Evolutionary conservation across 148 eudicot species (phyloP), one percentile per base, ranked within the genome.

Genomic region (Persicaria maculosa): DNA sequence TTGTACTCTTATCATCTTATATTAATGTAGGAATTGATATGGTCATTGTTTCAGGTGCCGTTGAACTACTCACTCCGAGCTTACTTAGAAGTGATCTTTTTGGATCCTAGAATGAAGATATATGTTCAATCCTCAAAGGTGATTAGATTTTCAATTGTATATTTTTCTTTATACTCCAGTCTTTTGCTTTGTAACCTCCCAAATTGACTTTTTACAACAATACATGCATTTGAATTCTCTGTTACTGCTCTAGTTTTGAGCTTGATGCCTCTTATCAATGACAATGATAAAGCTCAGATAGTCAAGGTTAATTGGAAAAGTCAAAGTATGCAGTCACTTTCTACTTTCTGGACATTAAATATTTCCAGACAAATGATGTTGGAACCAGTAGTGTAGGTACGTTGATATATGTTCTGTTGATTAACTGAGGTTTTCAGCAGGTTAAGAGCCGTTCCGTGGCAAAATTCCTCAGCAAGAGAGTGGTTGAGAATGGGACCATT

Each of bases 81-180:
- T 58, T 91, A 88, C 82, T 79, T 88, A 78, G 89, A 88, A 86
- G 93, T 91, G 44, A 84, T 91, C 47, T 85, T 88, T 82, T 75
- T 83, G 71, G 91, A 85, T 75, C 96, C 93, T 67, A 79, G 93
- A 40, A 88, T 88, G 91, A 91, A 87, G 84, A 85, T 88, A 67
- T 84, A 79, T 72, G 80, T 91, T 72, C 96, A 91, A 87, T 91
- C 88, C 55, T 85, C 93, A 67, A 75, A 72, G 93, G 97, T 91
- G 84, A 48, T 62, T 58, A 10, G 14, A 10, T 72, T 20, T 74
- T 15, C 12, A 40, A 14, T 22, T 31, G 10, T 20, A 48, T 65
- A 46, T 59, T 48, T 68, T 58, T 31, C 64, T 58, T n/a, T n/a
- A 20, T 64, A 9, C 4, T 0, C 4, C 36, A 36, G 0, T 47